Base-by-base conservation (phyloP, 257 asterid genomes). In the Rauvolfia tetraphylla region DNA sequence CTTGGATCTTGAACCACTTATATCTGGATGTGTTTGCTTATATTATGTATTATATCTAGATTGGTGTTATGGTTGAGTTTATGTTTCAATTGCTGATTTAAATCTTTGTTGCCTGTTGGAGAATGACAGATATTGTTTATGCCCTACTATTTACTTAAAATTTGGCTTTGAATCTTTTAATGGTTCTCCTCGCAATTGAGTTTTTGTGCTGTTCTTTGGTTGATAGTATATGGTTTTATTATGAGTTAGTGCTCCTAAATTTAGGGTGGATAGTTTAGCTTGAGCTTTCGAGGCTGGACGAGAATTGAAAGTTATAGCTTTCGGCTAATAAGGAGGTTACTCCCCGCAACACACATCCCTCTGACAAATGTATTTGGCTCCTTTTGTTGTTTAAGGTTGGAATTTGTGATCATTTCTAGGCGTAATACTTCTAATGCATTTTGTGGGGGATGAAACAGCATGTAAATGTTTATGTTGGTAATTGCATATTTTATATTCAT, bases 1-100 rank as follows among this genome's bases (percentile, higher is more conserved):
- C 36, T 71, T 70, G 69, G 71, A 79, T 72, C 74, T 75, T 68
- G 71, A 56, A 51, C 44, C 5, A 49, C 57, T 78, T 73, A 13
- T 23, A 33, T 44, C 20, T 38, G n/a, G 46, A 7, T 53, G 5
- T 22, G n/a, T 27, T 46, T 27, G 36, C 14, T 2, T 25, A 7
- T 53, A 10, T 22, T 38, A 39, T 3, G 10, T 57, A 14, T n/a
- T n/a, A 57, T 23, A 29, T 31, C n/a, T 42, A 4, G 41, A 42
- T 74, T 14, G 38, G 41, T 8, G 2, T 39, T 25, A 22, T 33
- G 7, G n/a, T n/a, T n/a, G n/a, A n/a, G n/a, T 0, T 3, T 42
- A 15, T 25, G 33, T 75, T 61, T 27, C 14, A 17, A 20, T 44
- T 58, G 17, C 34, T 29, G 44, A 34, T 38, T 38, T 56, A 31